Percentiles rank a stretch among this genome's conserved stretches.
These are phyloP conservation scores for Antitrichia curtipendula DNA, from an alignment of 225 moss, liverwort and hornwort genomes.

Conservation along the genomic window DNA sequence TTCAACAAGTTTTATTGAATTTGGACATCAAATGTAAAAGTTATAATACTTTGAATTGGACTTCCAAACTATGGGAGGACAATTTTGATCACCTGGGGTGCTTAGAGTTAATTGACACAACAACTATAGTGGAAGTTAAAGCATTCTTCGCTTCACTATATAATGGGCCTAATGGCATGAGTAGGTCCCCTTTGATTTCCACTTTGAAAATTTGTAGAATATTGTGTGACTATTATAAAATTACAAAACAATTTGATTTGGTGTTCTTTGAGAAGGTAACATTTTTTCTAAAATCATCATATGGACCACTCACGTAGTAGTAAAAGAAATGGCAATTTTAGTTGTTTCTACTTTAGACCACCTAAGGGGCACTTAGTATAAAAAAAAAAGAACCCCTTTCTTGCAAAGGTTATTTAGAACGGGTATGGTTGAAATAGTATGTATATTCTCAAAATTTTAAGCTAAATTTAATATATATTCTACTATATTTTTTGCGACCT, in stretches of 20 bases:
- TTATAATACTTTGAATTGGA: too few relatives aligned
- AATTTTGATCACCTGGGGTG: too few relatives aligned
- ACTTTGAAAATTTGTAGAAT: not conserved
- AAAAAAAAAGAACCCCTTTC: fast-evolving
- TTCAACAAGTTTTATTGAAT: too few relatives aligned
- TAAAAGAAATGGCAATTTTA: not conserved
- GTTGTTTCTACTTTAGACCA: not conserved
- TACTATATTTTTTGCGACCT: not conserved
- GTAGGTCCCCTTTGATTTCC: fast-evolving
- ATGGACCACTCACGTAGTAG: fast-evolving
- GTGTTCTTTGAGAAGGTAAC: fast-evolving
- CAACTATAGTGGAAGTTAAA: fast-evolving
- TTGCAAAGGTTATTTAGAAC: not conserved
- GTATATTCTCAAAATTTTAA: not conserved
- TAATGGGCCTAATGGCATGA: fast-evolving
- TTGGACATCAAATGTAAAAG: too few relatives aligned
- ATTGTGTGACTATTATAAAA: not conserved
- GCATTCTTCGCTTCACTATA: fast-evolving
- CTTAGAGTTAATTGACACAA: not conserved
- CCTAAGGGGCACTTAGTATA: fast-evolving
- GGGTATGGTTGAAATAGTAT: not conserved
- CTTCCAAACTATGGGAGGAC: too few relatives aligned
- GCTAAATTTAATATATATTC: not conserved
- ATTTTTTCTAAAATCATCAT: not conserved
- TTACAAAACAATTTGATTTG: not conserved